Evolutionary conservation across 192 early-diverging fungal genomes (phyloP).

Genomic region (Coemansia umbellata): DNA sequence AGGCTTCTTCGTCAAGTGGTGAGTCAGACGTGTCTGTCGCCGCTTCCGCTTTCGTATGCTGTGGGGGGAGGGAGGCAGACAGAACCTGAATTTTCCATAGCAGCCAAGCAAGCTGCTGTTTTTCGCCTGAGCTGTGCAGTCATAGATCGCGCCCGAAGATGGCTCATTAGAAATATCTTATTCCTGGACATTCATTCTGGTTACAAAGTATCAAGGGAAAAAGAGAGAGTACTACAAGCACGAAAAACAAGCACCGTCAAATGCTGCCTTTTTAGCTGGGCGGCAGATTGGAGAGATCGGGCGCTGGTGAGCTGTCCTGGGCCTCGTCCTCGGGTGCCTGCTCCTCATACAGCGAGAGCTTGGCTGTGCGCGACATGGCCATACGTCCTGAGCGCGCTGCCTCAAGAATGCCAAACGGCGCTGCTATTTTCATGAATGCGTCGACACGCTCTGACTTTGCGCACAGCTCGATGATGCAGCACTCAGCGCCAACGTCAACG

Average conservation of each 20-base stretch:
- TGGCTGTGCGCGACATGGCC: constrained; percentile 92
- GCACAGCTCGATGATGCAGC: constrained; percentile 79
- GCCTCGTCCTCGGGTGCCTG: constrained; percentile 51
- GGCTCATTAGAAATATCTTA: too few relatives aligned
- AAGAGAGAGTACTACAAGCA: not conserved
- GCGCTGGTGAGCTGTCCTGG: constrained; percentile 41
- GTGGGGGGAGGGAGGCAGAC: too few relatives aligned
- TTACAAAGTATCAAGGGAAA: too few relatives aligned
- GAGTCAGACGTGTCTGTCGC: too few relatives aligned
- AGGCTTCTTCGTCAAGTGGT: too few relatives aligned
- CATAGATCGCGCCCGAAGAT: too few relatives aligned
- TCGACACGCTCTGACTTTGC: constrained; percentile 87
- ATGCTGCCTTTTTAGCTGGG: constrained; percentile 80
- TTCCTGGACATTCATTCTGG: too few relatives aligned
- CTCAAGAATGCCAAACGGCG: constrained; percentile 94
- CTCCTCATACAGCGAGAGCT: constrained; percentile 69
- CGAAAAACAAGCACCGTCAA: not conserved
- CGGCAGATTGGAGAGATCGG: constrained; percentile 91
- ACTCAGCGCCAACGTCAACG: constrained; percentile 84
- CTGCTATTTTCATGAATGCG: constrained; percentile 89
- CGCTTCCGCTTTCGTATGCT: too few relatives aligned
- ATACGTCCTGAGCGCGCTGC: constrained; percentile 91
- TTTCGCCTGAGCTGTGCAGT: too few relatives aligned
- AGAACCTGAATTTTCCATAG: too few relatives aligned
- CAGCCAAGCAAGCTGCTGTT: too few relatives aligned